Evolutionary conservation across 345 rosid species (phyloP).

Genomic region (Psidium friedrichsthalianum): DNA sequence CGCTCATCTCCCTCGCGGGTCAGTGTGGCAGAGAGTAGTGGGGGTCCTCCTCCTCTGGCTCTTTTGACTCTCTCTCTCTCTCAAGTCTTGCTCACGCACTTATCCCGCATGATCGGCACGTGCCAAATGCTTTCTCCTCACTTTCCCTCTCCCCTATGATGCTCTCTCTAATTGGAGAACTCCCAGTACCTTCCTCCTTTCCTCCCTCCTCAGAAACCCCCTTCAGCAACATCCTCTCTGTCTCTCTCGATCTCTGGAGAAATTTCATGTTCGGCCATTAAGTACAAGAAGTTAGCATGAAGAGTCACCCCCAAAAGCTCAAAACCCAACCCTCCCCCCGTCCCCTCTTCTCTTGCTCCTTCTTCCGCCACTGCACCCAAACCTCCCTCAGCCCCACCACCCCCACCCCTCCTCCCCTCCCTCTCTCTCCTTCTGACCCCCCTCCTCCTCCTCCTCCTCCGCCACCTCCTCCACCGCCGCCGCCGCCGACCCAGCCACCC

Average conservation of each 20-base stretch:
- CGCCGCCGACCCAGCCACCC: constrained; percentile 2
- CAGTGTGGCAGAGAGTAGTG: neutral
- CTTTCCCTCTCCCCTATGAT: neutral
- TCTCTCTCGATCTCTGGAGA: neutral
- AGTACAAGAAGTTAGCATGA: constrained; percentile 10
- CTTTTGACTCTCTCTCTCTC: neutral
- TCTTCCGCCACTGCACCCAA: constrained; percentile 79
- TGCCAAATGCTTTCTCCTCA: neutral
- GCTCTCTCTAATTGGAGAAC: neutral
- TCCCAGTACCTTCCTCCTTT: neutral
- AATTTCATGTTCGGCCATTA: neutral
- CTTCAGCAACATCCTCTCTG: neutral
- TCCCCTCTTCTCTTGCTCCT: constrained; percentile 68
- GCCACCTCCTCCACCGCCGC: constrained; percentile 18
- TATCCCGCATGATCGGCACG: neutral
- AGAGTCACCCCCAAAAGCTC: constrained; percentile 36
- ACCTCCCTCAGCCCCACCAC: constrained; percentile 42
- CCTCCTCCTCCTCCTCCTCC: constrained; percentile 1
- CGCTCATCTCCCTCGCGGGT: neutral
- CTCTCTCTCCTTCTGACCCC: constrained; percentile 15
- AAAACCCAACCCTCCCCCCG: constrained; percentile 64
- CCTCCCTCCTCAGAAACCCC: no score
- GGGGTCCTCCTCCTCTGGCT: neutral
- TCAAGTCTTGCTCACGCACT: neutral
- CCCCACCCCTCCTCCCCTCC: constrained; percentile 27